Percentiles rank a stretch among this genome's conserved stretches.
phyloP scores from a whole-genome alignment of 1,284 basidiomycete genomes.

The Trichosporon ovoides region DNA sequence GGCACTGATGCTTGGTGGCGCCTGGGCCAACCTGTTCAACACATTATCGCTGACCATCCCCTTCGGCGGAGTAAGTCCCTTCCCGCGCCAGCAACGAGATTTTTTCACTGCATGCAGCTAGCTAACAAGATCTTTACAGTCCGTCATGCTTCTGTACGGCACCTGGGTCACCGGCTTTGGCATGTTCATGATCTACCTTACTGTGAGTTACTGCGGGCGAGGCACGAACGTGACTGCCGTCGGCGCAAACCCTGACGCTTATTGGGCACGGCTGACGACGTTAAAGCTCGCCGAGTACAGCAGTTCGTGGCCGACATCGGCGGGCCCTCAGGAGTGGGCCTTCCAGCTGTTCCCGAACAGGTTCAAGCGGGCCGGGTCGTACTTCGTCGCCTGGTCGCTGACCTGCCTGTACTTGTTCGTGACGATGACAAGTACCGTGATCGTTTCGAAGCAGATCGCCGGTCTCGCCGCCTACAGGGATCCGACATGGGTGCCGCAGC shows the following conservation, averaged over 20 bases:
- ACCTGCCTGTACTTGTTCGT: slow-evolving; percentile 8
- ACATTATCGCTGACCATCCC: neutral
- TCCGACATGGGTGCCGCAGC: neutral
- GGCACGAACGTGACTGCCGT: neutral
- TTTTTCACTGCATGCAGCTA: too few species aligned
- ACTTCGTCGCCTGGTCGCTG: slow-evolving; percentile 8
- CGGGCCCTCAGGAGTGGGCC: slow-evolving; percentile 11
- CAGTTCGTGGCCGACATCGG: slow-evolving; percentile 5
- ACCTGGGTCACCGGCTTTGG: slow-evolving; percentile 5
- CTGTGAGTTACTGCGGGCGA: neutral
- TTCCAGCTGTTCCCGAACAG: slow-evolving; percentile 9
- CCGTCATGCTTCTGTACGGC: slow-evolving; percentile 7
- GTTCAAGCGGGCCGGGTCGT: slow-evolving; percentile 7
- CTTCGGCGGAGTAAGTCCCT: slow-evolving; percentile 1
- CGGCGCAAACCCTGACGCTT: neutral
- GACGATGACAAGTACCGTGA: neutral
- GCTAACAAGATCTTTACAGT: neutral
- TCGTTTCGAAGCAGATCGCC: slow-evolving; percentile 2
- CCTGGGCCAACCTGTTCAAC: slow-evolving; percentile 8
- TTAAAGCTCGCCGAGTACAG: slow-evolving; percentile 7
- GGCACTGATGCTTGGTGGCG: slow-evolving; percentile 8
- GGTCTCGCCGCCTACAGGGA: neutral
- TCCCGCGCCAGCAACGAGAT: too few species aligned
- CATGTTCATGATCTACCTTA: neutral
- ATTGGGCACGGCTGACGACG: neutral